Evolutionary conservation across 202 grass and related monocot genomes (phyloP).

Genomic region (Dendrocalamus latiflorus): DNA sequence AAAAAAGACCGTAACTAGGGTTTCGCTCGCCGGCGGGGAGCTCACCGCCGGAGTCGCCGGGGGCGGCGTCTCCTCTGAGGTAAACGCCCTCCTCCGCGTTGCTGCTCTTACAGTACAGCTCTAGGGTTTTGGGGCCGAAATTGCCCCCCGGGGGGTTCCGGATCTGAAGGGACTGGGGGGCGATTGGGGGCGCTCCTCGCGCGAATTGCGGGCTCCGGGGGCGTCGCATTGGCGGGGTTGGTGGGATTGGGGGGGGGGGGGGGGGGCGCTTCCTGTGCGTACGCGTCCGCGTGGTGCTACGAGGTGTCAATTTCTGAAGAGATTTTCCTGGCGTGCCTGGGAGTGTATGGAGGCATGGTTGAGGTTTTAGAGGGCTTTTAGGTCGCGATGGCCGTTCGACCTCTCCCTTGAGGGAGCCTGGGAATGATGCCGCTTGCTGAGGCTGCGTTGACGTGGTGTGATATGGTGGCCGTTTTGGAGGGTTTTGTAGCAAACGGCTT

Average conservation of each 20-base stretch:
- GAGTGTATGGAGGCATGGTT: neutral
- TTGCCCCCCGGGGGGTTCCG: neutral
- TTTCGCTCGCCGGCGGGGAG: conserved; percentile 15
- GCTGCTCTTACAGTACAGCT: neutral
- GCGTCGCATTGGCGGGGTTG: conserved; percentile 16
- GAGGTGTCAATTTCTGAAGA: neutral
- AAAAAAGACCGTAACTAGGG: conserved; percentile 11
- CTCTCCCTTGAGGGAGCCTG: neutral
- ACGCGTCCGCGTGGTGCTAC: no score
- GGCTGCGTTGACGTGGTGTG: neutral
- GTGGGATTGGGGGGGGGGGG: no score
- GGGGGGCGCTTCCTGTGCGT: neutral
- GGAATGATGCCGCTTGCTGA: neutral
- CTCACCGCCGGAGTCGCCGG: neutral
- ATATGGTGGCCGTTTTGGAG: neutral
- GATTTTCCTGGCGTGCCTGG: neutral
- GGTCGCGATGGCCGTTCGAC: neutral
- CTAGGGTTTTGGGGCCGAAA: conserved; percentile 19
- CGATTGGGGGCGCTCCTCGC: no score
- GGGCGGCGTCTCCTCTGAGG: neutral
- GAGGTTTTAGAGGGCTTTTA: neutral
- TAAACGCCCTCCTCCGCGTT: neutral
- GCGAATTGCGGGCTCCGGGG: no score
- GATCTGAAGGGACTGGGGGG: conserved; percentile 12
- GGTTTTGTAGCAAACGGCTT: neutral